phyloP scores from a whole-genome alignment of 2,329 filamentous ascomycete species.

The Nigrograna mackinnonii region DNA sequence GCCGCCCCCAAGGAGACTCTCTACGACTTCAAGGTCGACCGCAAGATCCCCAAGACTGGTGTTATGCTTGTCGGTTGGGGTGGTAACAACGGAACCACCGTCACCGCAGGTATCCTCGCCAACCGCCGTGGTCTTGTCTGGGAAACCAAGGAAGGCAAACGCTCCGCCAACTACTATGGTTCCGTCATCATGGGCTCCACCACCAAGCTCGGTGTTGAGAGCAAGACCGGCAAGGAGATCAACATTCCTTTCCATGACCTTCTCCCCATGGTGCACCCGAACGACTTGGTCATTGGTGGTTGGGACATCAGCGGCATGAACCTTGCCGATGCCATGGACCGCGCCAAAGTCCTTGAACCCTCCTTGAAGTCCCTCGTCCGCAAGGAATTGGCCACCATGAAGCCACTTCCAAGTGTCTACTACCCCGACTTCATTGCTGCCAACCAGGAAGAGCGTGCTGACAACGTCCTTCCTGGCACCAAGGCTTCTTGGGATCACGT shows the following conservation, averaged over 20 bases:
- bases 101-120: slow-evolving; percentile 95
- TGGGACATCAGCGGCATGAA: slow-evolving; percentile 97
- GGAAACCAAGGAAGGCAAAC: slow-evolving; percentile 90
- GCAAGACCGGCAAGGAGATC: slow-evolving; percentile 82
- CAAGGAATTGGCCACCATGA: slow-evolving; percentile 91
- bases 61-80: slow-evolving; percentile 98
- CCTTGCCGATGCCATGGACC: slow-evolving; percentile 90
- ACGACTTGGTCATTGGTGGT: slow-evolving; percentile 91
- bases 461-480: slow-evolving; percentile 82
- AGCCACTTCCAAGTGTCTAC: slow-evolving; percentile 92
- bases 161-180: slow-evolving; percentile 94
- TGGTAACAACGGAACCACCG: slow-evolving; percentile 97
- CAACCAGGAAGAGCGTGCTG: slow-evolving; percentile 95
- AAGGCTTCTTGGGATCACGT: slow-evolving; percentile 89
- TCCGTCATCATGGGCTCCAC: slow-evolving; percentile 97
- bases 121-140: slow-evolving; percentile 85
- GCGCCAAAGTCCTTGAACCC: slow-evolving; percentile 93
- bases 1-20: slow-evolving; percentile 85
- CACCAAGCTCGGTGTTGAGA: slow-evolving; percentile 90
- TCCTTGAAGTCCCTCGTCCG: slow-evolving; percentile 84
- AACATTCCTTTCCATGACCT: slow-evolving; percentile 96
- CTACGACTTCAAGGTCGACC: slow-evolving; percentile 98
- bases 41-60: slow-evolving; percentile 88
- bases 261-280: slow-evolving; percentile 95
- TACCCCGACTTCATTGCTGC: slow-evolving; percentile 99